These are phyloP conservation scores for Helicocarpus griseus DNA, from an alignment of 2,329 filamentous ascomycete genomes.

Conservation along the genomic window DNA sequence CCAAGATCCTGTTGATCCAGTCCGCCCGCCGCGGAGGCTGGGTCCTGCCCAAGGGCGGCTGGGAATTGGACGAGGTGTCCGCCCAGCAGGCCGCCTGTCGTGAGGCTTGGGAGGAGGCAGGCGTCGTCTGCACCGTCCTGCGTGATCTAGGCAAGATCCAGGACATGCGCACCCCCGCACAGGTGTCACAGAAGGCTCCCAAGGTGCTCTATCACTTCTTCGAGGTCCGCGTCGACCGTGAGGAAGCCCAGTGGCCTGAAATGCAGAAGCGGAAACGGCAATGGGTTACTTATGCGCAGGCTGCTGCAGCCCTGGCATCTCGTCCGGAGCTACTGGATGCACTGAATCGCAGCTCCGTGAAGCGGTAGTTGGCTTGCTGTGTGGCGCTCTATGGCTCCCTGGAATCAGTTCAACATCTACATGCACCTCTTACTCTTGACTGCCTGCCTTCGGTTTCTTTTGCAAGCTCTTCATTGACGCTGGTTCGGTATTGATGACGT, in stretches of 20 bases:
- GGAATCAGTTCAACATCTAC: no score
- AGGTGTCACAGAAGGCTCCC: constrained; percentile 51
- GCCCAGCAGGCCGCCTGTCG: constrained; percentile 72
- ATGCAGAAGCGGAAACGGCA: constrained; percentile 79
- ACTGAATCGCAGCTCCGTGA: constrained; percentile 67
- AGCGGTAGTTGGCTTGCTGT: constrained; percentile 24
- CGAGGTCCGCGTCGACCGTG: constrained; percentile 77
- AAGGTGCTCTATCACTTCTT: constrained; percentile 54
- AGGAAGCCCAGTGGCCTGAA: constrained; percentile 87
- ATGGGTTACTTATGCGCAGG: constrained; percentile 82
- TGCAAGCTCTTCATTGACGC: no score
- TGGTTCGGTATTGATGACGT: no score
- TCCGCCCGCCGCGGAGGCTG: constrained; percentile 83
- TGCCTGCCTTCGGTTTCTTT: no score
- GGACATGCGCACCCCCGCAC: constrained; percentile 57
- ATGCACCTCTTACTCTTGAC: constrained; percentile 5
- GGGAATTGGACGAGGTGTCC: constrained; percentile 89
- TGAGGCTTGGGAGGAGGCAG: constrained; percentile 97
- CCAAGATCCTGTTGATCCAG: constrained; percentile 85
- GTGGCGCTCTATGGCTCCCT: neutral
- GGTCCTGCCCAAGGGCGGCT: constrained; percentile 96
- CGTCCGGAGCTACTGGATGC: constrained; percentile 85
- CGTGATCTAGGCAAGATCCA: constrained; percentile 78
- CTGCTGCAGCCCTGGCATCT: constrained; percentile 63
- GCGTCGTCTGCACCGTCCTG: constrained; percentile 75